Evolutionary conservation across 2,329 filamentous ascomycete genomes (phyloP).

Genomic region (Cladosporium austrohemisphaericum): DNA sequence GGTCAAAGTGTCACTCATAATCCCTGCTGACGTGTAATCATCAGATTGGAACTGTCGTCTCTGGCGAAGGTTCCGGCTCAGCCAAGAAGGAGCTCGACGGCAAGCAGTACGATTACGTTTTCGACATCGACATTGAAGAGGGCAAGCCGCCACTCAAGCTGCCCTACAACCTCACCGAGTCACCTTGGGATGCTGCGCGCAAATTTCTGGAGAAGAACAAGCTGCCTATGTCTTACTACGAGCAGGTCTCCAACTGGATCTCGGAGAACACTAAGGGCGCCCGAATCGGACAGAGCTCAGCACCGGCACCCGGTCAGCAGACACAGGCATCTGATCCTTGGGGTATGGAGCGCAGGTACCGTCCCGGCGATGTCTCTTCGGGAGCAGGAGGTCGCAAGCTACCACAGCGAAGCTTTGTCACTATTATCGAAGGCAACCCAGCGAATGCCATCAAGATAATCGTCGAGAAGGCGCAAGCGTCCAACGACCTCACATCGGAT

Average conservation of each 20-base stretch:
- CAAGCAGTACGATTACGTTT: slow-evolving; percentile 92
- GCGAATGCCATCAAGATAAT: slow-evolving; percentile 56
- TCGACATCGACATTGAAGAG: slow-evolving; percentile 94
- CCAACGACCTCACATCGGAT: slow-evolving; percentile 43
- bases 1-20: slow-evolving; percentile 8
- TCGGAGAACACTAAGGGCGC: slow-evolving; percentile 83
- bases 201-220: slow-evolving; percentile 90
- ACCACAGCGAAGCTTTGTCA: slow-evolving; percentile 28
- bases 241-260: slow-evolving; percentile 91
- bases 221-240: slow-evolving; percentile 79
- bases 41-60: slow-evolving; percentile 82
- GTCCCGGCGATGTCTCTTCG: slow-evolving; percentile 60
- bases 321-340: slow-evolving; percentile 64
- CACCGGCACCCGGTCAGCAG: slow-evolving; percentile 34
- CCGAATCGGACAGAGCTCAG: slow-evolving; percentile 59
- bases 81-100: slow-evolving; percentile 70
- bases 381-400: slow-evolving; percentile 27
- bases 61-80: slow-evolving; percentile 74
- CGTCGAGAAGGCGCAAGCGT: slow-evolving; percentile 63
- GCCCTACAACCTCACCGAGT: slow-evolving; percentile 89
- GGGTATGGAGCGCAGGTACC: slow-evolving; percentile 74
- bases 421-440: slow-evolving; percentile 33
- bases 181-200: slow-evolving; percentile 84
- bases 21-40: slow-evolving; percentile 41
- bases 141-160: slow-evolving; percentile 88